phyloP scores from a whole-genome alignment of 2,329 filamentous ascomycete species.

The Trichoderma sp. region DNA sequence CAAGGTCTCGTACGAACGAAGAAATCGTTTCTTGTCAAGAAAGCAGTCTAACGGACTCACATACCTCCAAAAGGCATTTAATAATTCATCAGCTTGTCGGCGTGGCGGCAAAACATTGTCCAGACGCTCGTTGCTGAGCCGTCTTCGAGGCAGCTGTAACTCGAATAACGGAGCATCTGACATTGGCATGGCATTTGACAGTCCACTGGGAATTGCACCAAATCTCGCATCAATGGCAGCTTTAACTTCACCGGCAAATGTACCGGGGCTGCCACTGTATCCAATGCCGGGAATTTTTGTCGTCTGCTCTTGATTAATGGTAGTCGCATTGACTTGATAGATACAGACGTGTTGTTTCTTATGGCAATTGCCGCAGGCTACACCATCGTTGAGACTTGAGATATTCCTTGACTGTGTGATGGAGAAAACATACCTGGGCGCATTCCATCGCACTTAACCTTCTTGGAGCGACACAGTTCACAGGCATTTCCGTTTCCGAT shows the following conservation, averaged over 20 bases:
- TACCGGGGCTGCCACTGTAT: conserved; percentile 9
- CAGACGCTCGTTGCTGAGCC: not conserved
- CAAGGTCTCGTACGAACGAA: not conserved
- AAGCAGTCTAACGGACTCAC: not conserved
- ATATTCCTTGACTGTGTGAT: no score
- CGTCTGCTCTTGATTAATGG: not conserved
- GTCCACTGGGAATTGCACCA: not conserved
- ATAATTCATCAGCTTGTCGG: not conserved
- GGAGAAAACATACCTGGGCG: not conserved
- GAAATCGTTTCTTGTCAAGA: not conserved
- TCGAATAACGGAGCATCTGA: conserved; percentile 8
- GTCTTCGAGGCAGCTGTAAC: not conserved
- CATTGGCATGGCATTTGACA: not conserved
- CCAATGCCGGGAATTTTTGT: not conserved
- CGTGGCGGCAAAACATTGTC: conserved; percentile 1
- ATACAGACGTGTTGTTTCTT: not conserved
- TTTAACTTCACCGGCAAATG: conserved; percentile 3
- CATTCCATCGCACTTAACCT: conserved; percentile 8
- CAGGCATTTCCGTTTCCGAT: conserved; percentile 7
- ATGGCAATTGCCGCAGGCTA: conserved; percentile 4
- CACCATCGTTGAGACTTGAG: not conserved
- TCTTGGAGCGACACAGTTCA: not conserved
- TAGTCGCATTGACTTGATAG: not conserved
- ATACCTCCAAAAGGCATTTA: not conserved
- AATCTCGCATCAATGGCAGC: conserved; percentile 4